Conservation (phyloP, 2,329 filamentous ascomycete species). For the Raffaelea arxii region DNA sequence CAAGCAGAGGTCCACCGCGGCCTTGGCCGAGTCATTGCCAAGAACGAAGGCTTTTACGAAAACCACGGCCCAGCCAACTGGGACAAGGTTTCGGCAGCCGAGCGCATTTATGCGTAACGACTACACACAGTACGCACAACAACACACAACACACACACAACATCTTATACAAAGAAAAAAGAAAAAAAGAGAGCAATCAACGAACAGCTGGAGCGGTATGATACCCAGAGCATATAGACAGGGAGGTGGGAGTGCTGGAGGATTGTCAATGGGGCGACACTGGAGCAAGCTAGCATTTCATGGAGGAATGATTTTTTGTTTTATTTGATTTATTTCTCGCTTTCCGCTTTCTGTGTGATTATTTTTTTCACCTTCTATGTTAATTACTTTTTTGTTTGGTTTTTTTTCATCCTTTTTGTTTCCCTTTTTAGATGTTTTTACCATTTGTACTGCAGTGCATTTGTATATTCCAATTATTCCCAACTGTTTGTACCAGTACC, state of each 20-base stretch:
- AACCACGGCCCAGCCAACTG: slow-evolving; percentile 42
- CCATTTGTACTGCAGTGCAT: too few species aligned
- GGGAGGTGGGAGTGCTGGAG: not conserved
- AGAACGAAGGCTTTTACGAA: slow-evolving; percentile 65
- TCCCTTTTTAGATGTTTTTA: not conserved
- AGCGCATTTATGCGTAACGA: slow-evolving; percentile 18
- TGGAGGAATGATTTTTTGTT: too few species aligned
- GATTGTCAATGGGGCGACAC: not conserved
- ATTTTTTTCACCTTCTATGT: not conserved
- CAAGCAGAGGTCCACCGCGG: slow-evolving; percentile 82
- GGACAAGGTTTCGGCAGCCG: slow-evolving; percentile 26
- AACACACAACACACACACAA: not conserved
- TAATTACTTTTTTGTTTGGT: not conserved
- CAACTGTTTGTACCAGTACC: too few species aligned
- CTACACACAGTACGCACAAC: not conserved
- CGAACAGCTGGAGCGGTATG: not conserved
- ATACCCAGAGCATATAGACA: slow-evolving; percentile 2
- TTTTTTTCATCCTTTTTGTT: not conserved
- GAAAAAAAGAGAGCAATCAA: not conserved
- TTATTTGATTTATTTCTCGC: too few species aligned
- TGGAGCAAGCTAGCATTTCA: too few species aligned
- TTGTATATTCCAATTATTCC: too few species aligned
- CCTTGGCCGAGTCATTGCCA: slow-evolving; percentile 76
- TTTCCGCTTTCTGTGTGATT: not conserved
- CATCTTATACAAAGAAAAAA: not conserved